These are phyloP conservation scores for Hydrangea macrophylla DNA, from an alignment of 148 eudicot genomes.

Conservation along the genomic window DNA sequence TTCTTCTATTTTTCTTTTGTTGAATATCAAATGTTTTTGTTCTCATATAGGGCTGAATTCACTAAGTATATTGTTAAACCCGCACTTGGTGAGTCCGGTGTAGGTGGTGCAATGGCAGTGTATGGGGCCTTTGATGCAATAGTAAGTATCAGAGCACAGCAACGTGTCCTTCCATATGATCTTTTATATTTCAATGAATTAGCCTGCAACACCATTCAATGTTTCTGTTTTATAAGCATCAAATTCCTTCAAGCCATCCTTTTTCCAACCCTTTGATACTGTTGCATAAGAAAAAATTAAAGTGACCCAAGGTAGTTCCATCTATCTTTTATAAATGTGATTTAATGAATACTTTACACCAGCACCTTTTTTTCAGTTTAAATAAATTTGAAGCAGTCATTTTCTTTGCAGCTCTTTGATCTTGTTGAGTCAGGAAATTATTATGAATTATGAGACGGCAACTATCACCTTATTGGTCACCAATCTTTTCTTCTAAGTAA, in stretches of 20 bases:
- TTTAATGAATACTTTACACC: no score
- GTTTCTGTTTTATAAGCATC: not conserved
- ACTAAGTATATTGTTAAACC: conserved; percentile 82
- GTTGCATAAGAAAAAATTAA: not conserved
- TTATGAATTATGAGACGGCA: not conserved
- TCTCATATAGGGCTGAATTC: conserved; percentile 92
- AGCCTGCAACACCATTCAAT: not conserved
- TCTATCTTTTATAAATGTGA: no score
- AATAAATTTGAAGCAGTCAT: no score
- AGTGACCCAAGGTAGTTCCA: no score
- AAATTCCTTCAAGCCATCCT: not conserved
- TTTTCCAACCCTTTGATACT: conserved; percentile 1
- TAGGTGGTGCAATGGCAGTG: conserved; percentile 92
- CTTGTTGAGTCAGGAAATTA: no score
- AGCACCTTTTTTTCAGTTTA: no score
- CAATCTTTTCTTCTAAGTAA: not conserved
- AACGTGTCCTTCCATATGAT: not conserved
- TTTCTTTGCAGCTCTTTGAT: no score
- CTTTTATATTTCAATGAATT: not conserved
- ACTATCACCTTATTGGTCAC: not conserved
- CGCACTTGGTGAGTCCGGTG: conserved; percentile 86
- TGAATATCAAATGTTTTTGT: no score
- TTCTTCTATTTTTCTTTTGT: no score
- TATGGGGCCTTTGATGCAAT: conserved; percentile 94
- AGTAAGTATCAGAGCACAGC: conserved; percentile 45